Evolutionary conservation across 2,329 filamentous ascomycete species (phyloP).

Genomic region (Stemphylium lycopersici): DNA sequence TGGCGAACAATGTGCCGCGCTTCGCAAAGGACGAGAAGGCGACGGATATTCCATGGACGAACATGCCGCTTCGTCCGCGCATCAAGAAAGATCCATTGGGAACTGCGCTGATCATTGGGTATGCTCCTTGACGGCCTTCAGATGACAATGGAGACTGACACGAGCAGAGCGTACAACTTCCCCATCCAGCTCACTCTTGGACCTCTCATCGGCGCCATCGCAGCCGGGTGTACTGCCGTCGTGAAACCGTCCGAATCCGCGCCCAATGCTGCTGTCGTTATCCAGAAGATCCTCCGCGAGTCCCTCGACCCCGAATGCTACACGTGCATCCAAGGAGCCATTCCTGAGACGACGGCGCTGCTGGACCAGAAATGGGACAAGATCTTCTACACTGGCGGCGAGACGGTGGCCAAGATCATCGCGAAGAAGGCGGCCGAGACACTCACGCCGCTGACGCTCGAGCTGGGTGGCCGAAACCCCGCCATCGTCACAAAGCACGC

Average conservation of each 20-base stretch:
- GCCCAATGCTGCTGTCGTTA: constrained; percentile 74
- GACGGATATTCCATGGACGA: constrained; percentile 70
- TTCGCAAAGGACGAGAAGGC: constrained; percentile 85
- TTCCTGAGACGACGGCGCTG: constrained; percentile 80
- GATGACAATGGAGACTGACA: not conserved
- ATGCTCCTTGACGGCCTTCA: not conserved
- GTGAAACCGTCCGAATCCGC: constrained; percentile 90
- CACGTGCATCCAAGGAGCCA: constrained; percentile 76
- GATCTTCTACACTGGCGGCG: constrained; percentile 93
- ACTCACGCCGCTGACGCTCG: constrained; percentile 80
- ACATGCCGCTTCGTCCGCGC: constrained; percentile 72
- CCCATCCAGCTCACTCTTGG: constrained; percentile 80
- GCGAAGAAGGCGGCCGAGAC: constrained; percentile 61
- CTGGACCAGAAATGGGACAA: constrained; percentile 95
- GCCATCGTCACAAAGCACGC: constrained; percentile 88
- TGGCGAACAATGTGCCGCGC: constrained; percentile 76
- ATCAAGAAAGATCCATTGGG: constrained; percentile 90
- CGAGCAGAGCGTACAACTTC: constrained; percentile 81
- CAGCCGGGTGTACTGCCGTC: constrained; percentile 86
- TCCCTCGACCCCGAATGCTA: constrained; percentile 80
- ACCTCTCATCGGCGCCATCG: constrained; percentile 86
- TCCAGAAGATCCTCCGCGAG: constrained; percentile 78
- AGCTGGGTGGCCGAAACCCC: constrained; percentile 91
- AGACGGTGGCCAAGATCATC: constrained; percentile 68
- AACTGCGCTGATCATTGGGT: constrained; percentile 74